These are phyloP conservation scores for Colletotrichum kahawae DNA, from an alignment of 2,329 filamentous ascomycete genomes.

Conservation along the genomic window DNA sequence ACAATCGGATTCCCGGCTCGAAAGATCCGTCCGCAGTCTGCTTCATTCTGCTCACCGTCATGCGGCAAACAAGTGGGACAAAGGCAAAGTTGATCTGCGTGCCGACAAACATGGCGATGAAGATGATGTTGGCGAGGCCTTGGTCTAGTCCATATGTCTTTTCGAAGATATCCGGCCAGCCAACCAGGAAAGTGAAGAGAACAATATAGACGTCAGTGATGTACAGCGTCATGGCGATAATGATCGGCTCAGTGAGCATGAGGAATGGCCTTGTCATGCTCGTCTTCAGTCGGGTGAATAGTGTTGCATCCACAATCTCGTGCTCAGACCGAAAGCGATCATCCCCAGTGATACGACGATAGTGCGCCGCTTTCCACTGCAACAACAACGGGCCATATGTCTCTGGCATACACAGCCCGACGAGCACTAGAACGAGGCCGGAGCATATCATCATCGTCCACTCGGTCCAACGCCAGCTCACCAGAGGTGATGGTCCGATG, in stretches of 20 bases:
- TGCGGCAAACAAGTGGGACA: slow-evolving; percentile 37
- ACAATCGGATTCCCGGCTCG: slow-evolving; percentile 43
- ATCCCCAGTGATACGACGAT: slow-evolving; percentile 67
- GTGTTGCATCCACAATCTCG: slow-evolving; percentile 56
- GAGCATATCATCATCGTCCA: slow-evolving; percentile 71
- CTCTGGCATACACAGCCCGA: slow-evolving; percentile 68
- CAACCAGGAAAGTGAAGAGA: slow-evolving; percentile 58
- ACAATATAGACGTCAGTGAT: slow-evolving; percentile 58
- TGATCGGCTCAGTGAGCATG: slow-evolving; percentile 42
- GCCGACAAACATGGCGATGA: slow-evolving; percentile 48
- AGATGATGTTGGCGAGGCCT: slow-evolving; percentile 47
- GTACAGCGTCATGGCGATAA: slow-evolving; percentile 51
- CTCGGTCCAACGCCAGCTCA: slow-evolving; percentile 67
- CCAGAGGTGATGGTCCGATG: slow-evolving; percentile 61
- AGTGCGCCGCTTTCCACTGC: slow-evolving; percentile 61
- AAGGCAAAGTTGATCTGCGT: slow-evolving; percentile 37
- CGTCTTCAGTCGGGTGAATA: slow-evolving; percentile 57
- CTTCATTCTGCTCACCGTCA: slow-evolving; percentile 21
- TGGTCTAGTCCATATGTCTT: slow-evolving; percentile 44
- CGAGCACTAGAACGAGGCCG: slow-evolving; percentile 56
- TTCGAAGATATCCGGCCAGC: slow-evolving; percentile 55
- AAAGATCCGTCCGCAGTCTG: slow-evolving; percentile 32
- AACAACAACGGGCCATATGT: slow-evolving; percentile 65
- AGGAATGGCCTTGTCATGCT: slow-evolving; percentile 47
- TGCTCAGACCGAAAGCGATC: slow-evolving; percentile 67